Evolutionary conservation across 2,329 filamentous ascomycete genomes (phyloP), one percentile per base, ranked within the genome.

Genomic region (Myriosclerotinia curreyana): DNA sequence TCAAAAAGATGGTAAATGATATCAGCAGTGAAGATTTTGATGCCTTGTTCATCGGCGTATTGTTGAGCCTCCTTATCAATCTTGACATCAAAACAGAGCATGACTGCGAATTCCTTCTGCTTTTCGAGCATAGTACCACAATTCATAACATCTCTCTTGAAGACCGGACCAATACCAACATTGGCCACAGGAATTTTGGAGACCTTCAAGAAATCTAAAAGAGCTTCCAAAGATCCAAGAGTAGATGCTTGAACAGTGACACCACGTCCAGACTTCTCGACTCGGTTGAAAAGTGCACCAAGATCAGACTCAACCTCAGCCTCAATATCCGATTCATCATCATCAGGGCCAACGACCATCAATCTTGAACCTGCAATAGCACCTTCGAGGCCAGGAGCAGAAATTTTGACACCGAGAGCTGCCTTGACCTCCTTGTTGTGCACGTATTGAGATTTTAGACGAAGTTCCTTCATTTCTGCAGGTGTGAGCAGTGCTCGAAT

Each of bases 351-450:
- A 66, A 96, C 92, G 36, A 99, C 93, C 72, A 99, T 86, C 71
- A 99, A 82, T 70, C 96, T 88, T 25, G 96, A 99, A 75, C 95
- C 95, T 67, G 95, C 95, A 77, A 99, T 98, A 70, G 96, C 95
- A 67, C 91, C 89, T 77, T 99, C 95, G 28, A 99, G 89, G 68
- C 93, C 92, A 71, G 96, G 96, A 52, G 94, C 95, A 68, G 92
- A 92, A 75, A 99, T 98, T 85, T 99, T 99, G 77, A 99, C 92
- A 89, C 95, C 95, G 74, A 99, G 85, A 11, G 95, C 92, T 25
- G 96, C 95, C 83, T 97, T 99, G 80, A 97, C 93, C 77, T 96
- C 92, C 81, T 99, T 98, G 82, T 99, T 97, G 82, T 99, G 96
- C 38, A 99, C 94, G 74, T 99, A 99, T 68, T 88, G 85, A 3